Evolutionary conservation across 768 basidiomycete species (phyloP), one percentile per base, ranked within the genome.

Genomic region (Collybiopsis luxurians): DNA sequence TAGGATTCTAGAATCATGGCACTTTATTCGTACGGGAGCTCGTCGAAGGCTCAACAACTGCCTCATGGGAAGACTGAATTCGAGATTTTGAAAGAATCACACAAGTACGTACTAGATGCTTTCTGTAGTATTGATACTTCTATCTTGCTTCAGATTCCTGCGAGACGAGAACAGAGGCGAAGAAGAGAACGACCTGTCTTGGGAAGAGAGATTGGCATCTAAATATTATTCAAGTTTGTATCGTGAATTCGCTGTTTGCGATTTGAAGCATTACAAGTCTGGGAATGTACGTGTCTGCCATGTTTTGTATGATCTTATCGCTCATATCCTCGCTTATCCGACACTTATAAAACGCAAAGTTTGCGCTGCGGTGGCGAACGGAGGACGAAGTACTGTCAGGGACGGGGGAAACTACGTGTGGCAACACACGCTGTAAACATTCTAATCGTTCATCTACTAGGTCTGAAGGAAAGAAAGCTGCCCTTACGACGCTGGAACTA

Each of bases 181-280:
- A 44, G 73, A 79, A 38, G 63, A 67, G 2, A 69, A 70, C 45
- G 53, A 68, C 12, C 63, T 71, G 6, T 74, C 83, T 1, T 98
- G 94, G 91, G 86, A 95, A 65, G 92, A 95, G 46, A 78, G 85
- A 59, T 77, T 98, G 26, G 95, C 96, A 0, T 77, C 80, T 59
- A 95, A 95, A 64, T 98, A 95, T 74, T 95, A 98, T 64, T 75
- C 80, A 12, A 90, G 74, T 61, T 82, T 98, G 2, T 97, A 93
- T 69, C 89, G 92, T 60, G 95, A 98, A 70, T 98, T 87, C 64
- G 92, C 91, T 0, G 76, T 95, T 21, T 94, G 92, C 66, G 93
- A 98, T 71, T 75, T 98, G 58, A 98, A 98, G 74, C 96, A 98
- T 67, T 97, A 92, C 78, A 97, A 94, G 74, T 86, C 89, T 0